These are phyloP conservation scores for Lachnellula hyalina DNA, from an alignment of 2,329 filamentous ascomycete genomes.

Conservation along the genomic window DNA sequence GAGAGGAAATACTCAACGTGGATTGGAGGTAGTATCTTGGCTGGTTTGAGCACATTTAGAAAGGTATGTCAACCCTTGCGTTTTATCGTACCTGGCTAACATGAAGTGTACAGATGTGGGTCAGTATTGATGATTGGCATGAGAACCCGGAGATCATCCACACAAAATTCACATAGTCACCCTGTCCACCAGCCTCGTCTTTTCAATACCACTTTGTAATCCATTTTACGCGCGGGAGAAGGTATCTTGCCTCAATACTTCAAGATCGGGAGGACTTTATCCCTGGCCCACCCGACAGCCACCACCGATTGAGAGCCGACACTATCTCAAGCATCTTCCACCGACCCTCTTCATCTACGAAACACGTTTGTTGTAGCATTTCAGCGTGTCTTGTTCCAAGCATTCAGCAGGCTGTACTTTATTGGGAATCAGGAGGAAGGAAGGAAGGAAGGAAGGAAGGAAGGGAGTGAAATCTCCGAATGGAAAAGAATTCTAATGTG, in stretches of 20 bases:
- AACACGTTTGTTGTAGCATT: not conserved
- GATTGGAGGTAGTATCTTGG: conserved; percentile 97
- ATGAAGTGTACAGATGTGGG: conserved; percentile 75
- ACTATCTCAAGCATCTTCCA: too few relatives aligned
- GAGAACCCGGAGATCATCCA: conserved; percentile 99
- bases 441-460: not conserved
- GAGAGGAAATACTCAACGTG: conserved; percentile 98
- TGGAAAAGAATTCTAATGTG: conserved; percentile 1
- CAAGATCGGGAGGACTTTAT: too few relatives aligned
- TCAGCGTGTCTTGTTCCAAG: not conserved
- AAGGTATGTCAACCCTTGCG: conserved; percentile 58
- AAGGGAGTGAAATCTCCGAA: not conserved
- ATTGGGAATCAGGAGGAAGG: not conserved
- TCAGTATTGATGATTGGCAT: conserved; percentile 99
- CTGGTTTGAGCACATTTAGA: conserved; percentile 93
- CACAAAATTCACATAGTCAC: conserved; percentile 79
- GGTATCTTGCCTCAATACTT: too few relatives aligned
- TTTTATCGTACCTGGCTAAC: conserved; percentile 12
- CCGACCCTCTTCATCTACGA: too few relatives aligned
- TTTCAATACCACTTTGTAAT: not conserved
- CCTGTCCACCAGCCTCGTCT: not conserved
- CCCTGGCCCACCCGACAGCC: too few relatives aligned
- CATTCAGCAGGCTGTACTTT: not conserved
- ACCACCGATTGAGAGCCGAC: too few relatives aligned
- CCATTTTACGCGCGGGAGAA: not conserved